Percentiles rank a stretch among this genome's conserved stretches.
These are phyloP conservation scores for Polyplosphaeria fusca DNA, from an alignment of 495 filamentous ascomycete genomes.

Conservation along the genomic window DNA sequence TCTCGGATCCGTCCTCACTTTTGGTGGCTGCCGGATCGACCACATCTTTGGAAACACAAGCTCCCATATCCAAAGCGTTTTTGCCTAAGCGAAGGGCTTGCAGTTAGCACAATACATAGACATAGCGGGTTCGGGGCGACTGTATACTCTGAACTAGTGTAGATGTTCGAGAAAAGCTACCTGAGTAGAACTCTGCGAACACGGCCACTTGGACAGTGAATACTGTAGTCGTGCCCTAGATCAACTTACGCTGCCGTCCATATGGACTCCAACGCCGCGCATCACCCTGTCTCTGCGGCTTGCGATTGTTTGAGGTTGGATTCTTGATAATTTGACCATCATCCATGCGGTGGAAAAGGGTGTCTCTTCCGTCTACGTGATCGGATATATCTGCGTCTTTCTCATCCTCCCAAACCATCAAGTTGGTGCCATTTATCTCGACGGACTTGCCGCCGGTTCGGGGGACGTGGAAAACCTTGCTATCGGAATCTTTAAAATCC, in stretches of 20 bases:
- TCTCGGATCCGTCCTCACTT: not conserved
- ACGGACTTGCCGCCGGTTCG: slow-evolving; percentile 31
- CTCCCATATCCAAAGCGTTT: not conserved
- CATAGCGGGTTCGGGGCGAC: too few species aligned
- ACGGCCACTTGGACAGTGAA: too few species aligned
- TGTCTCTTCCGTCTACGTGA: slow-evolving; percentile 31
- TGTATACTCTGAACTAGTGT: too few species aligned
- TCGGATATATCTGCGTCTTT: slow-evolving; percentile 33
- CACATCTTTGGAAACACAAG: slow-evolving; percentile 14
- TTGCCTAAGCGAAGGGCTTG: too few species aligned
- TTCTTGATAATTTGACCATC: slow-evolving; percentile 34
- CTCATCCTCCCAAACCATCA: slow-evolving; percentile 38
- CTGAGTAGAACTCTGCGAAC: too few species aligned
- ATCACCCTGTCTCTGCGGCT: slow-evolving; percentile 8
- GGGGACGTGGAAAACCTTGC: slow-evolving; percentile 27
- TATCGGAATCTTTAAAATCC: slow-evolving; percentile 20
- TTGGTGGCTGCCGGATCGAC: not conserved
- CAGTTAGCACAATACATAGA: too few species aligned
- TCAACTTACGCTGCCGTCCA: slow-evolving; percentile 10
- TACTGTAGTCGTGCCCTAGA: not conserved
- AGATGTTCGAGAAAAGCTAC: too few species aligned
- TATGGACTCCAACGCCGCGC: slow-evolving; percentile 28
- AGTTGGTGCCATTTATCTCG: slow-evolving; percentile 32
- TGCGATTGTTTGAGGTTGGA: slow-evolving; percentile 24
- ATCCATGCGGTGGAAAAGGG: slow-evolving; percentile 30